phyloP scores from a whole-genome alignment of 2,329 filamentous ascomycete species.

The Cadophora malorum region DNA sequence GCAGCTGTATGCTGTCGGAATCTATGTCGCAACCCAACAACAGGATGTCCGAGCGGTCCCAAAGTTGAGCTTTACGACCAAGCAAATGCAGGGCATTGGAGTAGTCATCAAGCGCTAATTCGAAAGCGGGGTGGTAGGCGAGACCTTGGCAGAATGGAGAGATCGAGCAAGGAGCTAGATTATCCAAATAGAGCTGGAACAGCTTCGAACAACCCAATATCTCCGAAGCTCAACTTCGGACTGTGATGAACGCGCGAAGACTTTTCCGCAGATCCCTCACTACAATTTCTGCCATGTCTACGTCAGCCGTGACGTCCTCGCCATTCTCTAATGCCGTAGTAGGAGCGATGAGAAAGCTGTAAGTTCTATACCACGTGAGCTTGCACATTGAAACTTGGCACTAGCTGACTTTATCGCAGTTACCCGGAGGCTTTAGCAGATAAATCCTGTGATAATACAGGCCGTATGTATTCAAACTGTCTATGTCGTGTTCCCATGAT shows the following conservation, averaged over 20 bases:
- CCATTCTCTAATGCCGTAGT: slow-evolving; percentile 72
- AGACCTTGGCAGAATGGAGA: not conserved
- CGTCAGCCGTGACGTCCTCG: slow-evolving; percentile 33
- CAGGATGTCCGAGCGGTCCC: not conserved
- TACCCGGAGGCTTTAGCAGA: slow-evolving; percentile 92
- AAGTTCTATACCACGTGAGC: slow-evolving; percentile 46
- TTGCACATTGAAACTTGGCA: not conserved
- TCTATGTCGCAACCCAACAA: not conserved
- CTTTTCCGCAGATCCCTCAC: slow-evolving; percentile 29
- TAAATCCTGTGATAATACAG: slow-evolving; percentile 95
- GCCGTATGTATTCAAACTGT: slow-evolving; percentile 52
- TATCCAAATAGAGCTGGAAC: slow-evolving; percentile 7
- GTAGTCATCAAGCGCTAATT: not conserved
- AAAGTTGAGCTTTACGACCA: not conserved
- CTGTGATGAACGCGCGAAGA: slow-evolving; percentile 35
- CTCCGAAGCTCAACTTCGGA: not conserved
- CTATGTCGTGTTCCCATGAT: not conserved
- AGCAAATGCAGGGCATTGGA: not conserved
- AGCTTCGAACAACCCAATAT: not conserved
- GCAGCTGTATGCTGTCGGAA: not conserved
- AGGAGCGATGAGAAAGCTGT: slow-evolving; percentile 80
- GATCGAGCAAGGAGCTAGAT: not conserved
- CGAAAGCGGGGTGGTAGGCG: not conserved
- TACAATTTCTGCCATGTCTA: slow-evolving; percentile 36
- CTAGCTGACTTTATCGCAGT: slow-evolving; percentile 51